Evolutionary conservation across 306 rosid genomes (phyloP).

Genomic region (Acacia melanoxylon): DNA sequence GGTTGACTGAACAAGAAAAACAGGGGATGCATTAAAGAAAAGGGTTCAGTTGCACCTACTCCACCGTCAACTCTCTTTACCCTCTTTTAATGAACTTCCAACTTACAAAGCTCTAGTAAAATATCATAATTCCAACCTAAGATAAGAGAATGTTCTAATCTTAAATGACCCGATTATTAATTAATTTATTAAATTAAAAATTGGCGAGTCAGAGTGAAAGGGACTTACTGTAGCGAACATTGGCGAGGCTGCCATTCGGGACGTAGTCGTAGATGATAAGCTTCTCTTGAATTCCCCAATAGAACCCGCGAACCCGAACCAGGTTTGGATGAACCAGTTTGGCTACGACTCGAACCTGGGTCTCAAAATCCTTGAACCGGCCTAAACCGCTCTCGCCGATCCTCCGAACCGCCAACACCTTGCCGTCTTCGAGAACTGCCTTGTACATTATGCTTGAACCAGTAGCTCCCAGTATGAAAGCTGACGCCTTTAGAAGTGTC

Average conservation of each 20-base stretch:
- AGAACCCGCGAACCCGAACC: slow-evolving; percentile 89
- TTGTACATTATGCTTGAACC: slow-evolving; percentile 97
- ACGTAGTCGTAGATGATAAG: slow-evolving; percentile 92
- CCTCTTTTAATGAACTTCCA: slow-evolving; percentile 7
- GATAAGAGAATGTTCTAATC: neutral
- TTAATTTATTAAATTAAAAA: neutral
- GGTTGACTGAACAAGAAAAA: slow-evolving; percentile 41
- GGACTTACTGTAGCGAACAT: slow-evolving; percentile 87
- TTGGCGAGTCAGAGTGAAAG: neutral
- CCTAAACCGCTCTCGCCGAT: slow-evolving; percentile 82
- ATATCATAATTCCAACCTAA: neutral
- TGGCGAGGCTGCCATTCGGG: slow-evolving; percentile 93
- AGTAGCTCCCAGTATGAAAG: slow-evolving; percentile 84
- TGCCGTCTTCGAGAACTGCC: slow-evolving; percentile 92
- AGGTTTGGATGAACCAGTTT: slow-evolving; percentile 84
- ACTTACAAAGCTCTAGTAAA: neutral
- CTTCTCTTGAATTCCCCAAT: slow-evolving; percentile 85
- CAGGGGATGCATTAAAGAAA: slow-evolving; percentile 39
- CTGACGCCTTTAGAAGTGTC: slow-evolving; percentile 82
- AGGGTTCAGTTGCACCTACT: slow-evolving; percentile 52
- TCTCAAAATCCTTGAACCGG: slow-evolving; percentile 84
- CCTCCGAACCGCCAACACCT: slow-evolving; percentile 76
- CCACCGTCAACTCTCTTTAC: slow-evolving; percentile 45
- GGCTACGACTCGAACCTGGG: slow-evolving; percentile 68
- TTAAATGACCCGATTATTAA: neutral